Evolutionary conservation across 1,139 yeast species (phyloP), one percentile per base, ranked within the genome.

Genomic region (Geotrichum cucujoidarum): DNA sequence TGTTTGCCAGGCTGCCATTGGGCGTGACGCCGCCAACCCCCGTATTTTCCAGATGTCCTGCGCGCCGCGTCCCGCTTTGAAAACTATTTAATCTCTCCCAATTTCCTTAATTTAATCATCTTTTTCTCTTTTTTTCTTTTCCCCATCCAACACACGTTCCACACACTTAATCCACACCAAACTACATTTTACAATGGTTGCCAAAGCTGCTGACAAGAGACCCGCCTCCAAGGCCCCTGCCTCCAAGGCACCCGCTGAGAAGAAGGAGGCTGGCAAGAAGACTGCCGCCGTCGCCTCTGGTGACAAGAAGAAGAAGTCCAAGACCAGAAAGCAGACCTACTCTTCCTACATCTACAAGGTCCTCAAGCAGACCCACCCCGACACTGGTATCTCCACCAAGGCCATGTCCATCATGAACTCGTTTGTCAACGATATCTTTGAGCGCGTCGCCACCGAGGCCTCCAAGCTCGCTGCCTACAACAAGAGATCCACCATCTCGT

Each of bases 371-470:
- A 90, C 98, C 59, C 97, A 94, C 76, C 96, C 98, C 74, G 97
- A 92, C 74, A 92, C 98, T 58, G 98, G 98, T 89, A 92, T 92
- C 70, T 92, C 98, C 61, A 95, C 90, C 76, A 88, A 89, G 75
- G 97, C 98, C 62, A 92, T 92, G 97, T 89, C 97, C 54, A 92
- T 92, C 73, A 85, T 92, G 94, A 92, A 92, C 86, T 92, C 97
- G 48, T 92, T 92, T 65, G 98, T 92, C 64, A 90, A 90, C 75
- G 97, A 90, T 74, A 65, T 66, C 52, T 67, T 68, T 55, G 70
- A 65, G 66, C 68, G 70, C 48, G 65, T 66, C 83, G 98, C 98
- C 64, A 76, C 94, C 64, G 98, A 92, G 77, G 97, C 98, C 65
- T 92, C 98, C 62, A 92, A 92, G 79, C 84, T 92, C 70, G 98